Percentiles rank a stretch among this genome's conserved stretches.
Conservation (phyloP, 1,284 basidiomycete genomes). For the Peniophora sp. region DNA sequence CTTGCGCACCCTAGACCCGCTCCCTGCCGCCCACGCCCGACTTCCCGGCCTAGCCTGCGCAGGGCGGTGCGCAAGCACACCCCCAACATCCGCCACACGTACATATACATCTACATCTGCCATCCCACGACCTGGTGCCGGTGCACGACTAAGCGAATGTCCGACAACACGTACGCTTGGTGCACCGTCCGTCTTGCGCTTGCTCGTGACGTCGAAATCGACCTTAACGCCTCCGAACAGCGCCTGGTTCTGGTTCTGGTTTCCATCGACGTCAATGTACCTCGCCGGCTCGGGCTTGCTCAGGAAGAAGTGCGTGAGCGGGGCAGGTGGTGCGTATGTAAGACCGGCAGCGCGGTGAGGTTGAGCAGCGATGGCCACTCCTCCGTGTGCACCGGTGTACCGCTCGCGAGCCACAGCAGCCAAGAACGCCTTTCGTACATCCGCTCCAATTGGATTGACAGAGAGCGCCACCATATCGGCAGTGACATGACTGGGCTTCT, state of each 20-base stretch:
- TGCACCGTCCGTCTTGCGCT: background rate
- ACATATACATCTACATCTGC: no score
- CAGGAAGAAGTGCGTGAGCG: constrained; percentile 45
- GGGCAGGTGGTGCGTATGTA: constrained; percentile 44
- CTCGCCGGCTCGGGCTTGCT: constrained; percentile 51
- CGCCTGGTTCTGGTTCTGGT: constrained; percentile 4
- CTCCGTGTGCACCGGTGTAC: constrained; percentile 17
- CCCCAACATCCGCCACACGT: no score
- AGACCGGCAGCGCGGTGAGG: constrained; percentile 61
- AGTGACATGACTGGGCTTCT: background rate
- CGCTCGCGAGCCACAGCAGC: constrained; percentile 13
- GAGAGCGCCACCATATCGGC: constrained; percentile 23
- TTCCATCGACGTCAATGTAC: constrained; percentile 28
- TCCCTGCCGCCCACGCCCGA: no score
- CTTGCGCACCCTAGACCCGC: background rate
- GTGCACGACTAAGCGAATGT: no score
- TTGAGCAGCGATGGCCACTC: constrained; percentile 46
- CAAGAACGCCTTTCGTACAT: constrained; percentile 22
- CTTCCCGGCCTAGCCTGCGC: no score
- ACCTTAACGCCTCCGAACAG: constrained; percentile 23
- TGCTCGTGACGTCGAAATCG: constrained; percentile 7
- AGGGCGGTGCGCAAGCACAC: no score
- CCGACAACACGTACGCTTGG: no score
- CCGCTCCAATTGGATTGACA: constrained; percentile 16
- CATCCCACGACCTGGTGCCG: no score